phyloP scores from a whole-genome alignment of 176 grass and related monocot species.

The Puya raimondii region DNA sequence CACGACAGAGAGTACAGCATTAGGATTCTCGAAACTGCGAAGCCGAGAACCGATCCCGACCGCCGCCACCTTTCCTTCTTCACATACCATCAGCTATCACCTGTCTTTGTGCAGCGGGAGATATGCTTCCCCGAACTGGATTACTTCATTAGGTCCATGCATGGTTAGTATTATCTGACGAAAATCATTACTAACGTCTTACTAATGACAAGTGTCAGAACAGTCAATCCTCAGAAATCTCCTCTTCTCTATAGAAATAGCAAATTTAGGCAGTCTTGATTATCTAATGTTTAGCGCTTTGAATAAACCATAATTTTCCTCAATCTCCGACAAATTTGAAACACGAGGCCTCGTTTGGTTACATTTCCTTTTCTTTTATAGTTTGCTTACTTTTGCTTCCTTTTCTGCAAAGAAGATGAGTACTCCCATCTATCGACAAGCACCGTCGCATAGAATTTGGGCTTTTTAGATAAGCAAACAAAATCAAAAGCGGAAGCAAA shows the following conservation, averaged over 20 bases:
- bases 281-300: not conserved
- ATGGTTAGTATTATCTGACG: constrained; percentile 35
- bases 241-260: not conserved
- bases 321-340: no score
- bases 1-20: constrained; percentile 37
- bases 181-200: not conserved
- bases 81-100: constrained; percentile 42
- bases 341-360: no score
- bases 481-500: no score
- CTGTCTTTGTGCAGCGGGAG: constrained; percentile 39
- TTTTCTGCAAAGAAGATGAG: no score
- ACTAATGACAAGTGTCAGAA: not conserved
- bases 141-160: constrained; percentile 77
- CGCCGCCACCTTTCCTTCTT: constrained; percentile 54
- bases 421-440: no score
- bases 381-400: no score
- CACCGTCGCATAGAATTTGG: no score
- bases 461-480: no score
- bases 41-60: constrained; percentile 75
- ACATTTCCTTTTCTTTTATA: no score
- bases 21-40: constrained; percentile 52
- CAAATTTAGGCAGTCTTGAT: not conserved
- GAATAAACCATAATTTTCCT: not conserved
- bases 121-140: constrained; percentile 35
- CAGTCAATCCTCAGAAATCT: not conserved